These are phyloP conservation scores for Thielaviopsis euricoi DNA, from an alignment of 2,329 filamentous ascomycete genomes.

Conservation along the genomic window DNA sequence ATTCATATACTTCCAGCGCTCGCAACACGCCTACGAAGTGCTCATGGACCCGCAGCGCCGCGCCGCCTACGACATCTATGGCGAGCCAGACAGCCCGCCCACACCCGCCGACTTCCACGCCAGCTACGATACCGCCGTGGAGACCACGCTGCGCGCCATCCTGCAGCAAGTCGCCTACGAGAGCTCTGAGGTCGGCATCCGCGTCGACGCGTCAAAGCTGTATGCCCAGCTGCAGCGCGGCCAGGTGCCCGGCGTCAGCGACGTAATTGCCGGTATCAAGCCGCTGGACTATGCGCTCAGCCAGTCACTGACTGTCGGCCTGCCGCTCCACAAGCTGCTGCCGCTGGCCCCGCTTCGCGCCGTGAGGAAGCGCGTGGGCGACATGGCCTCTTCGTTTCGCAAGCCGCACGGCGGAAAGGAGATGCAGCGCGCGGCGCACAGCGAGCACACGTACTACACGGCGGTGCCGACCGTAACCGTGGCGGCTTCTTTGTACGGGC, in stretches of 20 bases:
- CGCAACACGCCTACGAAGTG: slow-evolving; percentile 30
- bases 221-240: slow-evolving; percentile 3
- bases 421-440: slow-evolving; percentile 9
- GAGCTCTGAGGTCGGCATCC: slow-evolving; percentile 21
- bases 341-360: slow-evolving; percentile 16
- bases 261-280: slow-evolving; percentile 11
- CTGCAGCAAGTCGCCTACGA: slow-evolving; percentile 14
- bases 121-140: slow-evolving; percentile 14
- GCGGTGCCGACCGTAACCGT: slow-evolving; percentile 22
- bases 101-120: slow-evolving; percentile 13
- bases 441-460: slow-evolving; percentile 10
- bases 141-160: slow-evolving; percentile 10
- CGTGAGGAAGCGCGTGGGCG: slow-evolving; percentile 8
- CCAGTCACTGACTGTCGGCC: slow-evolving; percentile 21
- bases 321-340: slow-evolving; percentile 19
- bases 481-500: slow-evolving; percentile 24
- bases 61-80: slow-evolving; percentile 24
- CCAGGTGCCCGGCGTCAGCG: background rate
- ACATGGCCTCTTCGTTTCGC: background rate
- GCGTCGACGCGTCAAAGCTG: slow-evolving; percentile 19
- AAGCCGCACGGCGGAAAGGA: background rate
- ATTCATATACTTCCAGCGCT: slow-evolving; percentile 23
- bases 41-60: slow-evolving; percentile 27
- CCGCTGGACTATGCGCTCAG: slow-evolving; percentile 25
- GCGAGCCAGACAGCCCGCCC: slow-evolving; percentile 11